phyloP scores from a whole-genome alignment of 495 filamentous ascomycete genomes.

The Thermothielavioides terrestris region DNA sequence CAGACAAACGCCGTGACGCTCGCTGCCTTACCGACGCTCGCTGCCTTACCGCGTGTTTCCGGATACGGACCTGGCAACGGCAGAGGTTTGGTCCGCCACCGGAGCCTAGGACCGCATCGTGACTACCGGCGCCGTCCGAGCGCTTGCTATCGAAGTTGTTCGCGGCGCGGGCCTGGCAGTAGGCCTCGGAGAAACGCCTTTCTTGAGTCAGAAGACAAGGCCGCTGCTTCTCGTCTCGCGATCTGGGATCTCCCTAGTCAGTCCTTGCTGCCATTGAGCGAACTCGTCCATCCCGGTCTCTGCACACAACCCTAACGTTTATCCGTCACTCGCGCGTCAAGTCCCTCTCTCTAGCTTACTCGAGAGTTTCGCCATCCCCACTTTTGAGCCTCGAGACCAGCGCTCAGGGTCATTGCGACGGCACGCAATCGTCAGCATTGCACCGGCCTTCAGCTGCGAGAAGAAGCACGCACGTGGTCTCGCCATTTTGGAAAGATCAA shows the following conservation, averaged over 20 bases:
- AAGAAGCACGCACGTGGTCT: not conserved
- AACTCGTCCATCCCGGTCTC: constrained; percentile 8
- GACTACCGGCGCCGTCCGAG: too few relatives aligned
- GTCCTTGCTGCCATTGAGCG: constrained; percentile 6
- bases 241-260: constrained; percentile 23
- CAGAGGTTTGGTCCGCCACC: not conserved
- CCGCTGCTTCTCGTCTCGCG: constrained; percentile 3
- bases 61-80: constrained; percentile 1
- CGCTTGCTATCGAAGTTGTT: not conserved
- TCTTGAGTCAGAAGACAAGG: not conserved
- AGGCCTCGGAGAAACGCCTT: not conserved
- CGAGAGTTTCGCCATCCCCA: constrained; percentile 22
- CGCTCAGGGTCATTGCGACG: constrained; percentile 1
- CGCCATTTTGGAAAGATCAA: not conserved
- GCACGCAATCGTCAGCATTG: constrained; percentile 3
- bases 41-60: constrained; percentile 6
- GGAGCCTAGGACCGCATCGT: not conserved
- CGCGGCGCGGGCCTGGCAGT: not conserved
- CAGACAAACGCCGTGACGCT: constrained; percentile 2
- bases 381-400: constrained; percentile 19
- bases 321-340: constrained; percentile 17
- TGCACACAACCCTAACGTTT: constrained; percentile 21
- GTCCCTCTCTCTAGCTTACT: constrained; percentile 16
- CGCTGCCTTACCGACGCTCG: not conserved
- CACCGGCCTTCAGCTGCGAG: constrained; percentile 2